Percentiles rank a stretch among this genome's conserved stretches.
phyloP scores from a whole-genome alignment of 306 rosid genomes.

The Mimosa bimucronata region DNA sequence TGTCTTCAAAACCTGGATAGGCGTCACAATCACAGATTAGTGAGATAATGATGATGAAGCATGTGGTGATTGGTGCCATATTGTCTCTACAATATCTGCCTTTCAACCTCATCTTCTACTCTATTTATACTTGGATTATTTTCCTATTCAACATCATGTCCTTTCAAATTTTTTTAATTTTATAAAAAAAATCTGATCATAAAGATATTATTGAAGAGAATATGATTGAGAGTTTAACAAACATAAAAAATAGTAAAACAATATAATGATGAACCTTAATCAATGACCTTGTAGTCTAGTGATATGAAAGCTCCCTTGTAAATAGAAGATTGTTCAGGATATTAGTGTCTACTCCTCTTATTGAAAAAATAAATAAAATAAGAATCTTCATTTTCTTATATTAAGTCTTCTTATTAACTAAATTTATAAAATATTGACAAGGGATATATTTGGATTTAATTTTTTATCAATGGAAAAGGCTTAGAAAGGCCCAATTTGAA shows the following conservation, averaged over 20 bases:
- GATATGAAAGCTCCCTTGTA: too few species aligned
- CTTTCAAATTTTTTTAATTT: too few species aligned
- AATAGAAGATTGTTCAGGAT: too few species aligned
- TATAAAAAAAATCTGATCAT: too few species aligned
- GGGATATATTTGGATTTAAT: neutral
- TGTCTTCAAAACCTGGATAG: neutral
- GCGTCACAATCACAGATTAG: too few species aligned
- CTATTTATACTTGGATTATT: neutral
- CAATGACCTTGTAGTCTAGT: too few species aligned
- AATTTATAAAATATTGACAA: neutral
- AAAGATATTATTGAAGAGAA: neutral
- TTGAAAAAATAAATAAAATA: neutral
- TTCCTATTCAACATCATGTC: neutral
- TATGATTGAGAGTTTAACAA: neutral
- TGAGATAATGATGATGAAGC: neutral
- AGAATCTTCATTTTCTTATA: neutral
- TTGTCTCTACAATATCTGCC: neutral
- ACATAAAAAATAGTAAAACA: neutral
- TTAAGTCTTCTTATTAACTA: neutral
- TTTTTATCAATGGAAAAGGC: neutral
- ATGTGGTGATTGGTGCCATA: constrained; percentile 22
- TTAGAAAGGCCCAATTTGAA: neutral
- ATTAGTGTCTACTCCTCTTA: too few species aligned
- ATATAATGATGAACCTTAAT: too few species aligned
- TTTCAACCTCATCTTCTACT: neutral